Evolutionary conservation across 257 asterid species (phyloP).

Genomic region (Ajuga chamaepitys): DNA sequence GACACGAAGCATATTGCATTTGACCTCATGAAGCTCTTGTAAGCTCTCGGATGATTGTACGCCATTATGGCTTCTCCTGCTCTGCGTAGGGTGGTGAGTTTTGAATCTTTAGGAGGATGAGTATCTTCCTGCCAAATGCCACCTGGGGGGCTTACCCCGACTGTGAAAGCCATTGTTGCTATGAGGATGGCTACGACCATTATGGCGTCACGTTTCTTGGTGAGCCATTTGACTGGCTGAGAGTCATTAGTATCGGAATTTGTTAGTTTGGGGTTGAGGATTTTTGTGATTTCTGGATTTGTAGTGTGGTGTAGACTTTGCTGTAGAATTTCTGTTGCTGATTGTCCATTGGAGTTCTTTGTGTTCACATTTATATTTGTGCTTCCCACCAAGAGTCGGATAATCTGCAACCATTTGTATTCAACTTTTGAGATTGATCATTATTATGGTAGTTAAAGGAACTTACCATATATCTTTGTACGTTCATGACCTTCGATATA

Average conservation of each 20-base stretch:
- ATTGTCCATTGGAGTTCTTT: slow-evolving; percentile 22
- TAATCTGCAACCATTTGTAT: slow-evolving; percentile 26
- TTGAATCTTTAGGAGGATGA: neutral
- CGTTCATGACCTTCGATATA: too few species aligned
- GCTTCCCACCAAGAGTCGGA: slow-evolving; percentile 12
- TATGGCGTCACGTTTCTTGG: slow-evolving; percentile 28
- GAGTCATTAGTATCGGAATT: neutral
- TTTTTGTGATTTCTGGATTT: neutral
- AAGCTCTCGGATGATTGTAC: slow-evolving; percentile 14
- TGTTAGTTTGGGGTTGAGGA: neutral
- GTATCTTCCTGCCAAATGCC: slow-evolving; percentile 30
- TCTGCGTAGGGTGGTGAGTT: slow-evolving; percentile 10
- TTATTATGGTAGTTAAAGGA: too few species aligned
- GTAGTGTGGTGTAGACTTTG: neutral
- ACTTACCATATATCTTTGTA: too few species aligned
- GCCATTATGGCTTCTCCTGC: slow-evolving; percentile 53
- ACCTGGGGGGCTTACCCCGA: slow-evolving; percentile 33
- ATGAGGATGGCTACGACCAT: slow-evolving; percentile 41
- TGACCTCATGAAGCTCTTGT: slow-evolving; percentile 18
- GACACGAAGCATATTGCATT: slow-evolving; percentile 46
- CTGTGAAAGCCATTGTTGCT: slow-evolving; percentile 39
- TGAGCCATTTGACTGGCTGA: slow-evolving; percentile 23
- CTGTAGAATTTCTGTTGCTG: slow-evolving; percentile 18
- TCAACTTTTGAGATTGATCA: neutral
- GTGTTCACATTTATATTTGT: slow-evolving; percentile 19